A percentile compares a stretch with the other conserved stretches of the same genome.
Conservation (phyloP, 1,139 yeast species). For the Blastobotrys petasosporus region DNA sequence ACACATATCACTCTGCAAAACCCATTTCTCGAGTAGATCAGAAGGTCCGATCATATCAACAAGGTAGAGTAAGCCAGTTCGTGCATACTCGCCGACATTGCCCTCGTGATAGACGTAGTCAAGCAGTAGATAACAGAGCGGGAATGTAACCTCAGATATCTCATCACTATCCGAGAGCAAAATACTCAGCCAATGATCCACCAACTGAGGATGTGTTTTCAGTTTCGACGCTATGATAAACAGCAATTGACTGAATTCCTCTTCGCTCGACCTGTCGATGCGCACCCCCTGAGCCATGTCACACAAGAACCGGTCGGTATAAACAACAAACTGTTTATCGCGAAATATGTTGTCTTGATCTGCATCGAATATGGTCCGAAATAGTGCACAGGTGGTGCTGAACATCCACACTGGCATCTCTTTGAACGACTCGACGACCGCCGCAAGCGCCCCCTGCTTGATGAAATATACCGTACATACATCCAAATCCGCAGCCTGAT, state of each 20-base stretch:
- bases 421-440: constrained; percentile 16
- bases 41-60: constrained; percentile 25
- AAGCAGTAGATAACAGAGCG: constrained; percentile 27
- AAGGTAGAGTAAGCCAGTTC: constrained; percentile 30
- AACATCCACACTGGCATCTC: constrained; percentile 15
- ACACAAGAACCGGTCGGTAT: constrained; percentile 19
- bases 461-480: constrained; percentile 20
- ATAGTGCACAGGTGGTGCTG: constrained; percentile 15
- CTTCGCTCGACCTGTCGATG: constrained; percentile 16
- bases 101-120: constrained; percentile 28
- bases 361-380: constrained; percentile 17
- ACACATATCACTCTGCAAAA: constrained; percentile 28
- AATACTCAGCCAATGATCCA: constrained; percentile 19
- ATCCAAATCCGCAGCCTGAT: constrained; percentile 7
- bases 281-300: constrained; percentile 13
- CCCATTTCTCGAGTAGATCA: constrained; percentile 26
- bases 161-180: constrained; percentile 9
- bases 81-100: constrained; percentile 28
- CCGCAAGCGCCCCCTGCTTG: constrained; percentile 15
- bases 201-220: constrained; percentile 17
- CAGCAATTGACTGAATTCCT: constrained; percentile 19
- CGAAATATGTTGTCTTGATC: constrained; percentile 14
- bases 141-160: constrained; percentile 18
- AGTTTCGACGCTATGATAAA: constrained; percentile 20
- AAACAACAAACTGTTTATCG: constrained; percentile 17